Conservation (phyloP, 1,139 yeast genomes). For the Saccharomyces hybrid region DNA sequence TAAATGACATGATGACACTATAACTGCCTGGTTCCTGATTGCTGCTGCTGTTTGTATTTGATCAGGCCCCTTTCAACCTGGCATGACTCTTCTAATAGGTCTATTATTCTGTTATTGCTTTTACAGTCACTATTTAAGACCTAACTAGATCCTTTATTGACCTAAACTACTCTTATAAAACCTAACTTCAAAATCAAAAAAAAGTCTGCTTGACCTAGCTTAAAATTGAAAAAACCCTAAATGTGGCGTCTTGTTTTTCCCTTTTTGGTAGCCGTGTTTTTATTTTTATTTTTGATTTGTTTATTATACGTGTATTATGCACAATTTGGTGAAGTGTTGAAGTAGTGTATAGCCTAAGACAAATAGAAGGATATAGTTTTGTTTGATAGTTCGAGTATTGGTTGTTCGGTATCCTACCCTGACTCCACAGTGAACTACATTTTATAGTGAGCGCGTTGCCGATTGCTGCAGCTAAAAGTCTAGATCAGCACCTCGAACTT, state of each 20-base stretch:
- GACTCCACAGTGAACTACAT: not conserved
- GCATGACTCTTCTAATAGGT: not conserved
- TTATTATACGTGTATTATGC: not conserved
- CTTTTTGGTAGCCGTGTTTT: not conserved
- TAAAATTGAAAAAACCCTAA: too few species aligned
- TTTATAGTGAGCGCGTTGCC: not conserved
- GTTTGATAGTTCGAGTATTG: not conserved
- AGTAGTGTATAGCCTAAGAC: not conserved
- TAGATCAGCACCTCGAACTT: not conserved
- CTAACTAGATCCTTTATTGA: too few species aligned
- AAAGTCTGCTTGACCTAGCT: too few species aligned
- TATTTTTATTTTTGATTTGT: not conserved
- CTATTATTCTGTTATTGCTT: too few species aligned
- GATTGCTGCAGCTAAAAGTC: not conserved
- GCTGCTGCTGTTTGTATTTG: not conserved
- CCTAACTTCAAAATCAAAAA: too few species aligned
- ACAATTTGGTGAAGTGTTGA: not conserved
- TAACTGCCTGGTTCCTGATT: too few species aligned
- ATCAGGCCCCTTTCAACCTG: too few species aligned
- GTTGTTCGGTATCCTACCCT: not conserved
- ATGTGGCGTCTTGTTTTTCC: not conserved
- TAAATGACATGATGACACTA: constrained; percentile 24
- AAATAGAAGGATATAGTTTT: not conserved
- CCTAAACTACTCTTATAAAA: too few species aligned
- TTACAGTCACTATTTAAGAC: too few species aligned